Base-by-base conservation (phyloP, 208 protist species). In the Phytomonas sp. region DNA sequence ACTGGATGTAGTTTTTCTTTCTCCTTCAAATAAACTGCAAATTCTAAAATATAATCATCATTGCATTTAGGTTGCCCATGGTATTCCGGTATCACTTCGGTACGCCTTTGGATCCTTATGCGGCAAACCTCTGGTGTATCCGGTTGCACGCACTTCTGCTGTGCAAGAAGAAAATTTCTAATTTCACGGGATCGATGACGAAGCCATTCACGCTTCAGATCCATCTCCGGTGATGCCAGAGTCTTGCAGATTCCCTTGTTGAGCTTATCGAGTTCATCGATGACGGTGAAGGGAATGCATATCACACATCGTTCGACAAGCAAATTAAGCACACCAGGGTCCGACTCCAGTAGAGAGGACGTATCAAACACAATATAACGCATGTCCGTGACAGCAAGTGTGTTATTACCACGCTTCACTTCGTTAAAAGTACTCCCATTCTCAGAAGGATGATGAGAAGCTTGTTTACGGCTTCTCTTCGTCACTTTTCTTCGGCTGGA, bases 11-110 rank as follows among this genome's bases (percentile, higher is more conserved):
- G 20, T 34, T 79, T 73, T 36, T 83, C 63, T 26, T 66, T 37
- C 0, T 77, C 29, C 9, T 70, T 62, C 31, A 95, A 74, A 77
- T 79, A 95, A 28, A 95, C 82, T 20, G 87, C 90, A 70, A 87
- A 95, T 17, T 86, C 90, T 1, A 95, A 75, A 62, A 95, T 95
- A 61, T 75, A 76, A 66, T 93, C 87, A 68, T 95, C 90, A 46
- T 92, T 92, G 33, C 43, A 83, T 2, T 60, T 67, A 26, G 76
- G 71, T n/a, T 78, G 63, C 13, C 70, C 62, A 61, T 92, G 82
- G 74, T 89, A 95, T 11, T 67, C 70, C 15, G 79, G 60, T 0
- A 86, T 71, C 1, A 95, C 77, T 53, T 95, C 90, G 20, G 71
- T 82, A 17, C 80, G 76, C 26, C 79, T 79, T 77, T 95, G 90